Evolutionary conservation across 495 filamentous ascomycete genomes (phyloP).

Genomic region (Hypoxylon intermedium): DNA sequence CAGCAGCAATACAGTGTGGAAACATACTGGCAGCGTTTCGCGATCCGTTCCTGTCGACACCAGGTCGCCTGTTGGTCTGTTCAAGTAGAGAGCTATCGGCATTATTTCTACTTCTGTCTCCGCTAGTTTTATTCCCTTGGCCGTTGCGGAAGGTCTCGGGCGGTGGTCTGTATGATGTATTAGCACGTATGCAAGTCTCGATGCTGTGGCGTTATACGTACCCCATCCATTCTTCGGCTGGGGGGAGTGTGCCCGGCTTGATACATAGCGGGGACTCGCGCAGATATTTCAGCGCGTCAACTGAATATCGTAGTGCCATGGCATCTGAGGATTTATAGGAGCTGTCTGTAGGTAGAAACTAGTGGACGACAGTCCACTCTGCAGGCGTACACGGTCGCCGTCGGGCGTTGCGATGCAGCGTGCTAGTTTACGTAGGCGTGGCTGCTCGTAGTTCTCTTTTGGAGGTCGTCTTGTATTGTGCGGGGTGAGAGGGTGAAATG

Average conservation of each 20-base stretch:
- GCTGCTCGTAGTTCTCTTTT: neutral
- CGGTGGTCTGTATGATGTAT: slow-evolving; percentile 44
- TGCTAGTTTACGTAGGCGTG: slow-evolving; percentile 2
- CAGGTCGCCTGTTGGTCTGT: slow-evolving; percentile 63
- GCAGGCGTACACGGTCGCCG: neutral
- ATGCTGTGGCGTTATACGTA: slow-evolving; percentile 52
- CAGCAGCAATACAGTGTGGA: slow-evolving; percentile 8
- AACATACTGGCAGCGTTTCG: slow-evolving; percentile 60
- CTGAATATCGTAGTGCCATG: slow-evolving; percentile 71
- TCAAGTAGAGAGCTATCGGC: slow-evolving; percentile 52
- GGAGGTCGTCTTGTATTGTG: slow-evolving; percentile 14
- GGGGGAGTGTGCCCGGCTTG: slow-evolving; percentile 81
- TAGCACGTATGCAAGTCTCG: slow-evolving; percentile 19
- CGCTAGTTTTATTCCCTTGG: slow-evolving; percentile 47
- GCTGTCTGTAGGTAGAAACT: neutral
- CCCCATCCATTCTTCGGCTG: slow-evolving; percentile 99
- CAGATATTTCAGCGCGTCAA: slow-evolving; percentile 78
- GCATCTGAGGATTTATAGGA: slow-evolving; percentile 35
- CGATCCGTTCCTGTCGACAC: slow-evolving; percentile 66
- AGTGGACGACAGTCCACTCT: slow-evolving; percentile 1
- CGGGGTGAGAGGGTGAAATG: slow-evolving; percentile 22
- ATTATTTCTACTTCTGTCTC: slow-evolving; percentile 54
- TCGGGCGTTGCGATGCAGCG: neutral
- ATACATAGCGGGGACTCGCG: slow-evolving; percentile 82
- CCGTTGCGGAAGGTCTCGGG: slow-evolving; percentile 52